A percentile compares a stretch with the other conserved stretches of the same genome.
Conservation (phyloP, 148 eudicot genomes). For the Cornus florida region DNA sequence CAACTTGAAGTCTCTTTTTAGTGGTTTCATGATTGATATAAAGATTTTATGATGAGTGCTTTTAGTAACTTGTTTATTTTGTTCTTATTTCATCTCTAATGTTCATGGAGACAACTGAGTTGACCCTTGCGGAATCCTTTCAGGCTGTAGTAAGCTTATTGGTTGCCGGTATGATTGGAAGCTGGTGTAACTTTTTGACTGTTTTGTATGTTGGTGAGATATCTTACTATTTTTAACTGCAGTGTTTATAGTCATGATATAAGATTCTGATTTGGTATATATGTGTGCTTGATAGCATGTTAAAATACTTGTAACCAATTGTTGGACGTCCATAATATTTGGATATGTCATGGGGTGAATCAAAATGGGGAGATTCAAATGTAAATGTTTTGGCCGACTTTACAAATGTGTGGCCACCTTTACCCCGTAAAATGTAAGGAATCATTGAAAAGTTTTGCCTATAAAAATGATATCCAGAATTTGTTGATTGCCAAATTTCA, state of each 20-base stretch:
- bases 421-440: not conserved
- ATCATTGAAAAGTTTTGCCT: not conserved
- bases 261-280: not conserved
- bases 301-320: not conserved
- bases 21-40: not conserved
- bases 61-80: no score
- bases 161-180: conserved; percentile 72
- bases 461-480: no score
- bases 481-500: not conserved
- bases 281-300: not conserved
- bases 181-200: conserved; percentile 89
- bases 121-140: not conserved
- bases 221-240: not conserved
- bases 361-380: not conserved
- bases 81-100: not conserved
- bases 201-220: conserved; percentile 73
- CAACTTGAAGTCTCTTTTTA: not conserved
- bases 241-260: not conserved
- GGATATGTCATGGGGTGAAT: not conserved
- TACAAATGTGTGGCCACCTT: not conserved
- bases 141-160: conserved; percentile 62
- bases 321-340: not conserved
- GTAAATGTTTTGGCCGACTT: not conserved
- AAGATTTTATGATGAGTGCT: no score
- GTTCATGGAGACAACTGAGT: conserved; percentile 1